Conservation (phyloP, 2,329 filamentous ascomycete genomes). For the Ophiosphaerella korrae region DNA sequence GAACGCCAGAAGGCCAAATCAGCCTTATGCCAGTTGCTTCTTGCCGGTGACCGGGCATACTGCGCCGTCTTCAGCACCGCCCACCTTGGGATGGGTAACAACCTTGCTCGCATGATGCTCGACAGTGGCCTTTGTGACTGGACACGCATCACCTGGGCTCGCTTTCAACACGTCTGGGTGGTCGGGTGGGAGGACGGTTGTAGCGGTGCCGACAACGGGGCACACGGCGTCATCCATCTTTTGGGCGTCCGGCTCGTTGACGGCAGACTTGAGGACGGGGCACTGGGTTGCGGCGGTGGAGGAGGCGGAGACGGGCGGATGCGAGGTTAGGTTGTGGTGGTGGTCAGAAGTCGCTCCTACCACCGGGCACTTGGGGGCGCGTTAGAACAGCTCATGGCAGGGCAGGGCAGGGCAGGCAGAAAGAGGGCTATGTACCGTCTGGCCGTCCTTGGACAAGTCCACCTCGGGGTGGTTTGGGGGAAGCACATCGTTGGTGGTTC, state of each 20-base stretch:
- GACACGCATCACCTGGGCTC: slow-evolving; percentile 48
- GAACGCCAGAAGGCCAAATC: neutral
- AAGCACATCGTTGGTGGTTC: slow-evolving; percentile 51
- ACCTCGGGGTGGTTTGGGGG: slow-evolving; percentile 51
- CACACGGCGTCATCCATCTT: slow-evolving; percentile 51
- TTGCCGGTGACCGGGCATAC: slow-evolving; percentile 52
- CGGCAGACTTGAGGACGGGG: slow-evolving; percentile 49
- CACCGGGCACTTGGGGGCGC: slow-evolving; percentile 45
- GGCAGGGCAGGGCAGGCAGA: neutral
- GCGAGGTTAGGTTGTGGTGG: slow-evolving; percentile 51
- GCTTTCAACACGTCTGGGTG: slow-evolving; percentile 49
- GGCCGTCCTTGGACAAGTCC: slow-evolving; percentile 47
- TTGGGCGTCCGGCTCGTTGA: slow-evolving; percentile 42
- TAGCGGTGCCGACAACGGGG: slow-evolving; percentile 52
- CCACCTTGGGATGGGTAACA: slow-evolving; percentile 47
- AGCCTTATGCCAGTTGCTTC: slow-evolving; percentile 23
- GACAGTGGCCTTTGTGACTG: slow-evolving; percentile 52
- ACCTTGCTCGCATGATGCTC: slow-evolving; percentile 53
- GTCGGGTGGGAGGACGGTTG: slow-evolving; percentile 49
- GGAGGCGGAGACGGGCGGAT: slow-evolving; percentile 45
- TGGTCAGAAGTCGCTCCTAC: slow-evolving; percentile 53
- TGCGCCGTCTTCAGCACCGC: slow-evolving; percentile 41
- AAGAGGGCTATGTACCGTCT: slow-evolving; percentile 23
- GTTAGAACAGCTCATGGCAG: neutral
- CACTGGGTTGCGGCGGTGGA: slow-evolving; percentile 44